These are phyloP conservation scores for Malassezia dermatis DNA, from an alignment of 1,284 basidiomycete genomes.

Conservation along the genomic window DNA sequence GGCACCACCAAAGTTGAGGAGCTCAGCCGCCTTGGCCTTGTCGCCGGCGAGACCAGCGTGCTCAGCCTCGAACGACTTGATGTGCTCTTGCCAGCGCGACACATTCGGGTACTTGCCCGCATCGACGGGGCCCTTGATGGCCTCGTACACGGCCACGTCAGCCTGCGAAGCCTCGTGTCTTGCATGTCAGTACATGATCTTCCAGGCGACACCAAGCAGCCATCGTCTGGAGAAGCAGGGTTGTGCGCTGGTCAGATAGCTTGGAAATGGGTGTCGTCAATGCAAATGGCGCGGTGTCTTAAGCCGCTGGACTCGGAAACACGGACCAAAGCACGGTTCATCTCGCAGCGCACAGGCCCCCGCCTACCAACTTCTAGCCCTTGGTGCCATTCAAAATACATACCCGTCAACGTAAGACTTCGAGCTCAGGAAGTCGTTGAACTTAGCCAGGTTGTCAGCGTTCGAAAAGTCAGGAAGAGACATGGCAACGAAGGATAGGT, in stretches of 20 bases:
- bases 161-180: conserved; percentile 93
- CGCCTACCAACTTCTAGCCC: not conserved
- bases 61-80: conserved; percentile 42
- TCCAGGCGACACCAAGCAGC: not conserved
- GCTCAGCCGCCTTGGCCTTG: conserved; percentile 40
- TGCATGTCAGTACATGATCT: conserved; percentile 11
- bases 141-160: conserved; percentile 85
- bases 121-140: conserved; percentile 57
- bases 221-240: not conserved
- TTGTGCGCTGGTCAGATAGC: conserved; percentile 30
- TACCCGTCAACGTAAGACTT: conserved; percentile 47
- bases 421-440: conserved; percentile 37
- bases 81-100: conserved; percentile 73
- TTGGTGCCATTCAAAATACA: conserved; percentile 17
- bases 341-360: conserved; percentile 19
- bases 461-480: conserved; percentile 46
- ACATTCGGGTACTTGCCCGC: conserved; percentile 61
- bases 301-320: conserved; percentile 49
- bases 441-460: conserved; percentile 32
- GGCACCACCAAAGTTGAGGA: conserved; percentile 48
- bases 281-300: conserved; percentile 48
- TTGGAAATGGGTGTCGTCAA: conserved; percentile 46
- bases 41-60: conserved; percentile 40
- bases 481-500: conserved; percentile 23
- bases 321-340: conserved; percentile 48